phyloP scores from a whole-genome alignment of 768 basidiomycete species.

The Pisolithus tinctorius region DNA sequence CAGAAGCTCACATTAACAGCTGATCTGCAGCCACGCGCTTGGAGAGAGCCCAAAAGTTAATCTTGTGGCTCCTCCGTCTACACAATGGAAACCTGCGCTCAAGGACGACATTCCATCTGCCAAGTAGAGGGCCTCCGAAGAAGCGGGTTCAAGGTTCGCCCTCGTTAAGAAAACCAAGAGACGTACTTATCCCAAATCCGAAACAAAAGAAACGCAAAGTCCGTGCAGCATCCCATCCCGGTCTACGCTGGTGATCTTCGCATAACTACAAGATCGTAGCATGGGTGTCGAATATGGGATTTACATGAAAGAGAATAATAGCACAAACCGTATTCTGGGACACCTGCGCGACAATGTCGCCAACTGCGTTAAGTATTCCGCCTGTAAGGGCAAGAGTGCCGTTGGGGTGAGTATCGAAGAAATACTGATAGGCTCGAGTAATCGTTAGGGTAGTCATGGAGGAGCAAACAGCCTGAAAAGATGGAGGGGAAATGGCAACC shows the following conservation, averaged over 20 bases:
- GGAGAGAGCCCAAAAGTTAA: constrained; percentile 60
- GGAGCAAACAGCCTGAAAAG: background rate
- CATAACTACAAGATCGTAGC: constrained; percentile 6
- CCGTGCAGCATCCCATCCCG: constrained; percentile 60
- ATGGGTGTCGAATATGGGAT: constrained; percentile 7
- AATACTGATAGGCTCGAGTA: constrained; percentile 66
- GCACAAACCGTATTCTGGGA: constrained; percentile 52
- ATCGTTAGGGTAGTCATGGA: constrained; percentile 47
- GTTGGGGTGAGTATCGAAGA: constrained; percentile 68
- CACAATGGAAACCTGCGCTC: constrained; percentile 76
- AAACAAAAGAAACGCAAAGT: constrained; percentile 84
- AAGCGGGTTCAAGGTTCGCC: constrained; percentile 30
- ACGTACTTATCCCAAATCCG: constrained; percentile 74
- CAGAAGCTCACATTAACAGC: constrained; percentile 61
- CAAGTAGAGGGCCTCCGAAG: constrained; percentile 64
- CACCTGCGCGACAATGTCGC: constrained; percentile 70
- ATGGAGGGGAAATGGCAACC: background rate
- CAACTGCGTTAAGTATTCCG: constrained; percentile 66
- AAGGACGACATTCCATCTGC: constrained; percentile 84
- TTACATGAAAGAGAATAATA: constrained; percentile 1
- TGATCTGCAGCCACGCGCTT: constrained; percentile 85
- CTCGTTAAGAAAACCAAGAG: constrained; percentile 2
- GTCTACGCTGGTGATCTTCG: constrained; percentile 31
- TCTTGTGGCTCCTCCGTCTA: constrained; percentile 31
- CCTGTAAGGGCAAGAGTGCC: constrained; percentile 72